These are phyloP conservation scores for Citrus reticulata DNA, from an alignment of 345 rosid species.

Conservation along the genomic window DNA sequence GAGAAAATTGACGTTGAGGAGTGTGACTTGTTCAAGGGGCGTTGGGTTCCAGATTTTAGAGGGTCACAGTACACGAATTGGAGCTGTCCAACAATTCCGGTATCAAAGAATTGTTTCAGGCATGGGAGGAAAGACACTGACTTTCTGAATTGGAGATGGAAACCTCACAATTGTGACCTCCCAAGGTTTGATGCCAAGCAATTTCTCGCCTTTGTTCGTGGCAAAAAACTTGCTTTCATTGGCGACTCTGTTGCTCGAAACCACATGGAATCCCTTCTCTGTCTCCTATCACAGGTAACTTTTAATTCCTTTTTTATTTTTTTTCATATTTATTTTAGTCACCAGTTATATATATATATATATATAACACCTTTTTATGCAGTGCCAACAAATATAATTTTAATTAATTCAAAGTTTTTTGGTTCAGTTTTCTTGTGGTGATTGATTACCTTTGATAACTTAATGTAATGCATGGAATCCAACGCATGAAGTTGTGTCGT, in stretches of 20 bases:
- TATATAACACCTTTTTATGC: no score
- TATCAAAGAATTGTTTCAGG: conserved; percentile 69
- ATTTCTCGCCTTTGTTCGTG: conserved; percentile 53
- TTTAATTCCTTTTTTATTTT: neutral
- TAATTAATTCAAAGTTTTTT: no score
- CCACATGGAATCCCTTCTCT: conserved; percentile 90
- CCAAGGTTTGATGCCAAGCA: conserved; percentile 52
- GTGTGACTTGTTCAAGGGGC: conserved; percentile 70
- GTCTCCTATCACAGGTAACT: conserved; percentile 73
- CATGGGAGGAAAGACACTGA: conserved; percentile 67
- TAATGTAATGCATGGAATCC: no score
- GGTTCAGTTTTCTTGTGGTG: no score
- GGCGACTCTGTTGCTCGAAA: conserved; percentile 96
- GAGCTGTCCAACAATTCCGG: conserved; percentile 70
- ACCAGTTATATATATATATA: no score
- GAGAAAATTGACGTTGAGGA: conserved; percentile 12
- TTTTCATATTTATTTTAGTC: no score
- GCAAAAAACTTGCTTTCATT: conserved; percentile 71
- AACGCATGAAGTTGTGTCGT: no score
- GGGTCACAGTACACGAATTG: conserved; percentile 59
- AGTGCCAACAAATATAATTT: no score
- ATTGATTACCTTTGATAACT: no score
- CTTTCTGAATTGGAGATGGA: conserved; percentile 90
- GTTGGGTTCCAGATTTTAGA: conserved; percentile 60
- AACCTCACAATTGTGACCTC: conserved; percentile 66